A percentile compares a stretch with the other conserved stretches of the same genome.
Evolutionary conservation across 2,329 filamentous ascomycete species (phyloP).

Genomic region (Penicillium sp.): DNA sequence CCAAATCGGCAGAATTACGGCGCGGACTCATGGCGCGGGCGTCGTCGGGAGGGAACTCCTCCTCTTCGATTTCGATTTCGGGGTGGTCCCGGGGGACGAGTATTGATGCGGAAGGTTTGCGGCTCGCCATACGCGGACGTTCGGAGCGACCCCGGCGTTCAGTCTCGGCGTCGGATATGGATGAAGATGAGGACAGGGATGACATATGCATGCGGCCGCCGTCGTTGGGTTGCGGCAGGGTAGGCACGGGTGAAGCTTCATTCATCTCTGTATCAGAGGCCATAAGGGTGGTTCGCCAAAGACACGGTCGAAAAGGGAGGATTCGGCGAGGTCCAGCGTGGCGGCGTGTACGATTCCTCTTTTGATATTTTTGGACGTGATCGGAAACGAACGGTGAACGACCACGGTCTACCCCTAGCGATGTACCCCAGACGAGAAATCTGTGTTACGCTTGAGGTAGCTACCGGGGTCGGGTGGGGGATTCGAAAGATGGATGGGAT

Average conservation of each 20-base stretch:
- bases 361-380: neutral
- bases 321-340: constrained; percentile 23
- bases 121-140: constrained; percentile 67
- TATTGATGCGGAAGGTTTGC: constrained; percentile 78
- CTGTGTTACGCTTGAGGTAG: constrained; percentile 41
- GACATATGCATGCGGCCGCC: constrained; percentile 40
- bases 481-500: constrained; percentile 10
- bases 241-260: constrained; percentile 39
- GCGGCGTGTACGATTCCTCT: constrained; percentile 2
- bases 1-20: constrained; percentile 84
- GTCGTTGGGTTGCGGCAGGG: constrained; percentile 41
- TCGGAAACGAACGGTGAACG: constrained; percentile 17
- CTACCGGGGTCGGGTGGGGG: constrained; percentile 26
- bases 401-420: constrained; percentile 39
- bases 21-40: constrained; percentile 93
- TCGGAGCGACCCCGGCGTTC: constrained; percentile 47
- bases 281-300: constrained; percentile 29
- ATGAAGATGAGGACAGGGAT: constrained; percentile 47
- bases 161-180: constrained; percentile 47
- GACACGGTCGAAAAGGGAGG: constrained; percentile 13
- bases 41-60: constrained; percentile 79
- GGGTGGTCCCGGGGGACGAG: constrained; percentile 76
- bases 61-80: constrained; percentile 69
- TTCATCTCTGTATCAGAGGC: constrained; percentile 37
- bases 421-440: constrained; percentile 37